phyloP scores from a whole-genome alignment of 768 basidiomycete species.

The Trichaptum fuscoviolaceum region DNA sequence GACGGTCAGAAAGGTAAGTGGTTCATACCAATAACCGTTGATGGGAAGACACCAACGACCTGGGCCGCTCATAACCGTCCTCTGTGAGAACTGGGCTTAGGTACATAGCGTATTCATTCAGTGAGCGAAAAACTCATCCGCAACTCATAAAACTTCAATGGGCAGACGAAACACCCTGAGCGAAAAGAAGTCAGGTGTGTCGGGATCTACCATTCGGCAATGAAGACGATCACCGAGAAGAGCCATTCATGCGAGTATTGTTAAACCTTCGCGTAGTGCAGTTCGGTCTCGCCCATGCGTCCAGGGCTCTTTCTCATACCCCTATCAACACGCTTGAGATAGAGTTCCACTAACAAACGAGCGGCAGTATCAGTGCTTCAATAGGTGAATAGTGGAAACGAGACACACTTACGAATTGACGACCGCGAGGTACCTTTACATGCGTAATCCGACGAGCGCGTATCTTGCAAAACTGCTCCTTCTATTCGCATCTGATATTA shows the following conservation, averaged over 20 bases:
- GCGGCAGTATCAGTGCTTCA: not conserved
- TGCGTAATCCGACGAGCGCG: not conserved
- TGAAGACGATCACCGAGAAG: slow-evolving; percentile 66
- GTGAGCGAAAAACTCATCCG: too few relatives aligned
- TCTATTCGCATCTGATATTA: not conserved
- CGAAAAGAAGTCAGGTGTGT: not conserved
- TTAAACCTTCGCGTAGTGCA: not conserved
- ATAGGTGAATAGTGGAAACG: not conserved
- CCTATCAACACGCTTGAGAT: not conserved
- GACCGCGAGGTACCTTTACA: not conserved
- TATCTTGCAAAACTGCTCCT: not conserved
- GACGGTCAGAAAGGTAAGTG: too few relatives aligned
- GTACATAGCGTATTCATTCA: too few relatives aligned
- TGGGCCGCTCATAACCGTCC: too few relatives aligned
- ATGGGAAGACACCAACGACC: too few relatives aligned
- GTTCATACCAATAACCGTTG: too few relatives aligned
- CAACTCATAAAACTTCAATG: not conserved
- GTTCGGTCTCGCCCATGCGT: not conserved
- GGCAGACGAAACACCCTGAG: not conserved
- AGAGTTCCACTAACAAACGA: not conserved
- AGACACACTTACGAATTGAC: not conserved
- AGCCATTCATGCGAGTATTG: slow-evolving; percentile 32
- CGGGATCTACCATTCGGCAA: slow-evolving; percentile 55
- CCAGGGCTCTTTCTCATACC: not conserved
- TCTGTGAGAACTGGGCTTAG: too few relatives aligned